These are phyloP conservation scores for Mycena capillaripes DNA, from an alignment of 768 basidiomycete genomes.

Conservation along the genomic window DNA sequence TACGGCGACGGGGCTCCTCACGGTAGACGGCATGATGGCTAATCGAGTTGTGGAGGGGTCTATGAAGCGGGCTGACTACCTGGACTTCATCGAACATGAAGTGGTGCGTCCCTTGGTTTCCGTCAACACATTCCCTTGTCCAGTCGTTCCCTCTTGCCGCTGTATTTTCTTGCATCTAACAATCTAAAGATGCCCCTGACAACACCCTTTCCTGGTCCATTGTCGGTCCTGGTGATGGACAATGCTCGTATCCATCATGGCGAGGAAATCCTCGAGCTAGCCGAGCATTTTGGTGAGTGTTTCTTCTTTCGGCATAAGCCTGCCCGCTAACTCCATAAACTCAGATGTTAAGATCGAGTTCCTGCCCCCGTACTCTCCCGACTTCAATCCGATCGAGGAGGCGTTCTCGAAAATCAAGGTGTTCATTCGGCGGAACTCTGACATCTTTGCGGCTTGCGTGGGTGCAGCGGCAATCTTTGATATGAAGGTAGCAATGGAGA, in stretches of 20 bases:
- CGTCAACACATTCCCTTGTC: too few species aligned
- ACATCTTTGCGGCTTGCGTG: too few species aligned
- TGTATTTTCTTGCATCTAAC: neutral
- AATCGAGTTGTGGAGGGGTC: conserved; percentile 32
- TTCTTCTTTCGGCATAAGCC: too few species aligned
- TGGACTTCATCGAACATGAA: conserved; percentile 26
- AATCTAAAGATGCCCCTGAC: conserved; percentile 39
- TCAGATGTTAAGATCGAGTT: too few species aligned
- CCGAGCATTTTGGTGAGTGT: conserved; percentile 35
- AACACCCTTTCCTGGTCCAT: conserved; percentile 32
- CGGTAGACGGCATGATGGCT: conserved; percentile 35
- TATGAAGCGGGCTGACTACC: conserved; percentile 15
- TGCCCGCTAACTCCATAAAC: too few species aligned
- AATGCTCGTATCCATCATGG: conserved; percentile 49
- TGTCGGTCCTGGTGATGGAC: conserved; percentile 49
- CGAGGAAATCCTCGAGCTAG: conserved; percentile 44
- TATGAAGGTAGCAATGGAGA: too few species aligned
- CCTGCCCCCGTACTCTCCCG: too few species aligned
- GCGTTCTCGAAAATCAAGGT: too few species aligned
- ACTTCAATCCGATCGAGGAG: too few species aligned
- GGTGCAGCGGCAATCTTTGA: too few species aligned
- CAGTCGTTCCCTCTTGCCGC: neutral
- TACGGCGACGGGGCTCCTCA: conserved; percentile 27
- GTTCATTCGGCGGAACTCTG: too few species aligned
- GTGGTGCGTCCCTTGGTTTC: conserved; percentile 23